Evolutionary conservation across 2,329 filamentous ascomycete genomes (phyloP).

Genomic region (Akanthomyces dipterigenus): DNA sequence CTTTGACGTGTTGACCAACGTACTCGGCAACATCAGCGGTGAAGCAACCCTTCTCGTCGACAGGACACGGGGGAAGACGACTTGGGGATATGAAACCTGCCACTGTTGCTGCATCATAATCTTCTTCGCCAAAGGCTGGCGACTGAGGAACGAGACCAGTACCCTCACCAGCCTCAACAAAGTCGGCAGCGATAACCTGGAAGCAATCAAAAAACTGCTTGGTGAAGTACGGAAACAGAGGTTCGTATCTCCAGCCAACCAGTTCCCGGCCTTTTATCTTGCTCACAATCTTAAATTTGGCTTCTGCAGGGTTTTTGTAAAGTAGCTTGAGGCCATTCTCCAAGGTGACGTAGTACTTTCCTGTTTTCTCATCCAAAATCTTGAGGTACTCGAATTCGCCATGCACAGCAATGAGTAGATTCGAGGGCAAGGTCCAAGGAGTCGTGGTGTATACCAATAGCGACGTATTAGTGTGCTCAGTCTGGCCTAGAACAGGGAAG

Average conservation of each 20-base stretch:
- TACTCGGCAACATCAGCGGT: constrained; percentile 21
- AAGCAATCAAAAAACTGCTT: constrained; percentile 65
- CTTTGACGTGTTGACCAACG: constrained; percentile 21
- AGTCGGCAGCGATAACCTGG: constrained; percentile 59
- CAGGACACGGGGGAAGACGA: constrained; percentile 61
- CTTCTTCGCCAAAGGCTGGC: constrained; percentile 70
- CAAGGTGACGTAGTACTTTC: constrained; percentile 62
- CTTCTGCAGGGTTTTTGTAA: constrained; percentile 72
- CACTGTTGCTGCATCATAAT: constrained; percentile 62
- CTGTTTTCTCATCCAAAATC: constrained; percentile 58
- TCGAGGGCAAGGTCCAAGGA: constrained; percentile 74
- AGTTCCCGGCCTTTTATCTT: constrained; percentile 62
- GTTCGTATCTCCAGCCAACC: constrained; percentile 65
- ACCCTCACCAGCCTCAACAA: constrained; percentile 67
- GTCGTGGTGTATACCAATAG: constrained; percentile 55
- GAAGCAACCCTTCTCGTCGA: constrained; percentile 45
- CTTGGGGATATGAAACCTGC: constrained; percentile 57
- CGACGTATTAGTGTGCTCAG: constrained; percentile 58
- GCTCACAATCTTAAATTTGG: constrained; percentile 62
- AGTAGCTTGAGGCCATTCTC: constrained; percentile 61
- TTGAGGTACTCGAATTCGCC: constrained; percentile 75
- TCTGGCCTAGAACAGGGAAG: constrained; percentile 59
- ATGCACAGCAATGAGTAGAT: constrained; percentile 63
- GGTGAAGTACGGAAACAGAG: constrained; percentile 65
- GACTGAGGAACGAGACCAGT: constrained; percentile 70